These are phyloP conservation scores for Agaricales sp. DNA, from an alignment of 1,284 basidiomycete species.

Conservation along the genomic window DNA sequence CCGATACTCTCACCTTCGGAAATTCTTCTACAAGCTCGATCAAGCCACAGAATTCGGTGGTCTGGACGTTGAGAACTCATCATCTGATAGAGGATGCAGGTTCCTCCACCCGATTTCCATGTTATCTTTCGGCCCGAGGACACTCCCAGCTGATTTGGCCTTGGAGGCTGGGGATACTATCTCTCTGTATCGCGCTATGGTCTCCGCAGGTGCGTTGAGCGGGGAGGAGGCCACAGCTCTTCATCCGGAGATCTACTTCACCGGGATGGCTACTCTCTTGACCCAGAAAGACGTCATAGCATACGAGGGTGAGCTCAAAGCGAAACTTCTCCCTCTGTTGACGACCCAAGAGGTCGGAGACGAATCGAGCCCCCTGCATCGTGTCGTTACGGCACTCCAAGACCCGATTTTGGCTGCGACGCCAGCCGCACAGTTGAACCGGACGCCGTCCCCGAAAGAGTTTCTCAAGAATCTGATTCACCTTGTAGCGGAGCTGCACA, in stretches of 20 bases:
- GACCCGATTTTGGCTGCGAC: constrained; percentile 22
- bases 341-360: constrained; percentile 26
- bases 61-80: constrained; percentile 24
- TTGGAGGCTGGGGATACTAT: constrained; percentile 50
- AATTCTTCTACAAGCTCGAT: constrained; percentile 36
- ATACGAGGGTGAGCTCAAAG: constrained; percentile 47
- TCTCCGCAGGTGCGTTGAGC: constrained; percentile 11
- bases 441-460: constrained; percentile 16
- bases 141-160: constrained; percentile 49
- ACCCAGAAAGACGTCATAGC: constrained; percentile 46
- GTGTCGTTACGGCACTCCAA: constrained; percentile 30
- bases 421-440: constrained; percentile 17
- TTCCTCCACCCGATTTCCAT: constrained; percentile 54
- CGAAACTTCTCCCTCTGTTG: constrained; percentile 28
- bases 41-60: constrained; percentile 25
- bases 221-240: constrained; percentile 33
- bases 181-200: constrained; percentile 36
- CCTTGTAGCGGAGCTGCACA: constrained; percentile 46
- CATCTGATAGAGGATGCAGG: constrained; percentile 19
- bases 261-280: constrained; percentile 22
- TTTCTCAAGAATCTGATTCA: constrained; percentile 35
- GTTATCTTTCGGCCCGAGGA: constrained; percentile 36
- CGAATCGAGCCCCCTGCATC: constrained; percentile 22
- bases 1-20: constrained; percentile 64
- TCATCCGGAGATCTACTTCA: constrained; percentile 7